A percentile compares a stretch with the other conserved stretches of the same genome.
These are phyloP conservation scores for Spiraea crenata DNA, from an alignment of 331 rosid genomes.

Conservation along the genomic window DNA sequence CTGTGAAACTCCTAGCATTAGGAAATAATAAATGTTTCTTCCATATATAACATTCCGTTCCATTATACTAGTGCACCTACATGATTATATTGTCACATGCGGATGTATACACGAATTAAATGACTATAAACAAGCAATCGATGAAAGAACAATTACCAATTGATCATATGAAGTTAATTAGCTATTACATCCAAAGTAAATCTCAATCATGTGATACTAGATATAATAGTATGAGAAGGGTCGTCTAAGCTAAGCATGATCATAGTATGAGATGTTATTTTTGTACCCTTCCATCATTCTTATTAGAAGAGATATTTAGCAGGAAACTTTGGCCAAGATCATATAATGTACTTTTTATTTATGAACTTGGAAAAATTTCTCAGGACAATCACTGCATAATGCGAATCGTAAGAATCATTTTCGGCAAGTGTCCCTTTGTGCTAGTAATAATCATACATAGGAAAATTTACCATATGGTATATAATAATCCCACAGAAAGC, in stretches of 20 bases:
- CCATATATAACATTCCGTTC: constrained; percentile 35
- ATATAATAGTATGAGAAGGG: constrained; percentile 46
- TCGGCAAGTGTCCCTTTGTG: constrained; percentile 37
- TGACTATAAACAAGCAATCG: neutral
- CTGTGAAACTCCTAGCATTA: constrained; percentile 48
- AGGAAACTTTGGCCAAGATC: neutral
- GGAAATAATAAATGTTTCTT: constrained; percentile 48
- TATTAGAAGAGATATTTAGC: constrained; percentile 13
- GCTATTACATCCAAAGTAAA: constrained; percentile 25
- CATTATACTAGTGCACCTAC: constrained; percentile 3
- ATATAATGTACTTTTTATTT: neutral
- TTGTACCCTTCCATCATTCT: constrained; percentile 23
- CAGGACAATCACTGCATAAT: constrained; percentile 17
- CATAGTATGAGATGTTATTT: constrained; percentile 15
- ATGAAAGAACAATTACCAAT: constrained; percentile 24
- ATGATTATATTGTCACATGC: no score
- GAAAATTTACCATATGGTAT: constrained; percentile 21
- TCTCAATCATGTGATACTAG: neutral
- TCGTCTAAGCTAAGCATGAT: neutral
- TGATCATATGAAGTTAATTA: constrained; percentile 38
- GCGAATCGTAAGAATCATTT: constrained; percentile 22
- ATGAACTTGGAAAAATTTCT: constrained; percentile 7
- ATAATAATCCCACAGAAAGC: constrained; percentile 7
- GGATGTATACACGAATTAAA: neutral
- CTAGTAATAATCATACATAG: constrained; percentile 41